Percentiles rank a stretch among this genome's conserved stretches.
Conservation (phyloP, 1,139 yeast species). For the Sugiyamaella grinbergsii region DNA sequence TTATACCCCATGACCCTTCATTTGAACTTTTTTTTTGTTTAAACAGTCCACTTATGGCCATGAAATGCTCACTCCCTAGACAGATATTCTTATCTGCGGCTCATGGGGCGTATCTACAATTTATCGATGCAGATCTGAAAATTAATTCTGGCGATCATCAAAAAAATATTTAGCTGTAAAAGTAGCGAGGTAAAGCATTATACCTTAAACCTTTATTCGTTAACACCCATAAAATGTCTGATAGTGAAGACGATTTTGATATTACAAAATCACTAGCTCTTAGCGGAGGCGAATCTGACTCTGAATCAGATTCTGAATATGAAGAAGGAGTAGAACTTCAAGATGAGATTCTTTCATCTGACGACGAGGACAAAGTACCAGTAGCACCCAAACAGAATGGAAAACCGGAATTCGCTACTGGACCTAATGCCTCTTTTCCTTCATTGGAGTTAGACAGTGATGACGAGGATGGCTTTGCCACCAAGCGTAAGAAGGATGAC, state of each 20-base stretch:
- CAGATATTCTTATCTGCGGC: conserved; percentile 1
- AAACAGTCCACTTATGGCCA: not conserved
- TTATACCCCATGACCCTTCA: not conserved
- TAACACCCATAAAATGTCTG: conserved; percentile 31
- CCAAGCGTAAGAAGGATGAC: conserved; percentile 42
- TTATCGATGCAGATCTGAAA: not conserved
- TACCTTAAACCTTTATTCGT: not conserved
- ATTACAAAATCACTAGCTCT: conserved; percentile 67
- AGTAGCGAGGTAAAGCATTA: no score
- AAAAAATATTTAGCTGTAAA: no score
- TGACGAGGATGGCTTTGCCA: conserved; percentile 55
- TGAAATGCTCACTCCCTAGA: no score
- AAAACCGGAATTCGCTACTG: conserved; percentile 20
- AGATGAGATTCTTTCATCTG: conserved; percentile 58
- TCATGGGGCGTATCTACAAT: not conserved
- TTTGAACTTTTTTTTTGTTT: not conserved
- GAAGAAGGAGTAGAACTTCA: conserved; percentile 49
- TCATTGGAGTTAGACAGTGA: conserved; percentile 63
- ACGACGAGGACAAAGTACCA: conserved; percentile 45
- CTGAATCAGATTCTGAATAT: conserved; percentile 40
- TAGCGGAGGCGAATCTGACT: conserved; percentile 44
- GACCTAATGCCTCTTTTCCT: conserved; percentile 52
- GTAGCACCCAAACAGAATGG: conserved; percentile 37
- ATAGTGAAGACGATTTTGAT: conserved; percentile 63
- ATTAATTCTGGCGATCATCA: not conserved